Evolutionary conservation across 164 flowering plant genomes (phyloP).

Genomic region (Kalanchoe fedtschenkoi): DNA sequence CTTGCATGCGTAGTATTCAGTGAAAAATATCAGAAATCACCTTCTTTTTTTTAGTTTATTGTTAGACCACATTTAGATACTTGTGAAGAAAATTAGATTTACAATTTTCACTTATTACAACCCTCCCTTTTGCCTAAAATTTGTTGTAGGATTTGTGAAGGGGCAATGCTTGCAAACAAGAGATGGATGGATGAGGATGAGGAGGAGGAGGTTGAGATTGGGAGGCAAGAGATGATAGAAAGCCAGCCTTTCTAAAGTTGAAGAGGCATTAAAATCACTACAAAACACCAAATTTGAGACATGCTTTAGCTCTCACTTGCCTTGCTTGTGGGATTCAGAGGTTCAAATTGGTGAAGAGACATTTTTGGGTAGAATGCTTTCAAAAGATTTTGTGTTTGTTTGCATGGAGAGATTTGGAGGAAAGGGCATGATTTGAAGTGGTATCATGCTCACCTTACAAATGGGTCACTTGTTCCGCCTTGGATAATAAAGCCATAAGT

Average conservation of each 20-base stretch:
- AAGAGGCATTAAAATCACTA: background rate
- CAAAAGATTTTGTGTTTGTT: slow-evolving; percentile 2
- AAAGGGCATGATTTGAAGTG: background rate
- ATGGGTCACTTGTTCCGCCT: background rate
- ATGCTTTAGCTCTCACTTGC: background rate
- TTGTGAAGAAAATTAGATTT: too few relatives aligned
- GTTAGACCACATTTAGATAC: too few relatives aligned
- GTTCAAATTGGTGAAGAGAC: background rate
- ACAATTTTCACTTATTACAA: too few relatives aligned
- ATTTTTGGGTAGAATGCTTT: background rate
- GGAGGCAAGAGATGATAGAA: background rate
- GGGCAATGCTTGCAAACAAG: background rate
- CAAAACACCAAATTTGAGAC: background rate
- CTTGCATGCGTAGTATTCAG: too few relatives aligned
- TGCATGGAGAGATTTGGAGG: background rate
- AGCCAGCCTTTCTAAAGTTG: background rate
- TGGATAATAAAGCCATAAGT: too few relatives aligned
- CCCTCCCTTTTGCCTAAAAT: too few relatives aligned
- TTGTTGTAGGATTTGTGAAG: too few relatives aligned
- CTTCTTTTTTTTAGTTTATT: too few relatives aligned
- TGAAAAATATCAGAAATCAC: too few relatives aligned
- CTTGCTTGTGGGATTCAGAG: background rate
- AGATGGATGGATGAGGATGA: background rate
- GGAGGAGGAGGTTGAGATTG: too few relatives aligned
- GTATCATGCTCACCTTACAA: background rate